These are phyloP conservation scores for Noccaea caerulescens DNA, from an alignment of 345 rosid genomes.

Conservation along the genomic window DNA sequence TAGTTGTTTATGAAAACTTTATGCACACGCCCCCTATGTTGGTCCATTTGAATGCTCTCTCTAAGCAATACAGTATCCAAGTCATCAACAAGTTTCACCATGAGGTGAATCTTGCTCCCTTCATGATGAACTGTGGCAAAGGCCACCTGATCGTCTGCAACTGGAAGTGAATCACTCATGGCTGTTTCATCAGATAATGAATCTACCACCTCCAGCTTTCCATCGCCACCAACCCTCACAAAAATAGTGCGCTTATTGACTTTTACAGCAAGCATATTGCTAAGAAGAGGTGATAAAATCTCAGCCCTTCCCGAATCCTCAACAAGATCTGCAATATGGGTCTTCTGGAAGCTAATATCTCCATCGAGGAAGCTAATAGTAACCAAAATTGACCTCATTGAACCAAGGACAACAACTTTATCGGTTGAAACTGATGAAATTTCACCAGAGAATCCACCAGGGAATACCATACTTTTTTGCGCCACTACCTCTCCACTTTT, in stretches of 20 bases:
- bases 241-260: slow-evolving; percentile 48
- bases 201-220: slow-evolving; percentile 71
- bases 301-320: slow-evolving; percentile 58
- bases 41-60: slow-evolving; percentile 74
- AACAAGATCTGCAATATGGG: slow-evolving; percentile 60
- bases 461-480: slow-evolving; percentile 60
- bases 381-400: slow-evolving; percentile 61
- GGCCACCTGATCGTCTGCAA: slow-evolving; percentile 67
- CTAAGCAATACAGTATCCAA: slow-evolving; percentile 72
- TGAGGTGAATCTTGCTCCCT: slow-evolving; percentile 64
- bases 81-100: slow-evolving; percentile 68
- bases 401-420: slow-evolving; percentile 71
- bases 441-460: slow-evolving; percentile 74
- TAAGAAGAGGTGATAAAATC: slow-evolving; percentile 60
- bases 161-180: slow-evolving; percentile 74
- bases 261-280: slow-evolving; percentile 65
- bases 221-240: slow-evolving; percentile 58
- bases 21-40: slow-evolving; percentile 71
- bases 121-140: slow-evolving; percentile 73
- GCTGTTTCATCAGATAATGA: slow-evolving; percentile 60
- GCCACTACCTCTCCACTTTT: slow-evolving; percentile 72
- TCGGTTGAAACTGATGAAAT: slow-evolving; percentile 66
- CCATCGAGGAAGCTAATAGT: slow-evolving; percentile 60
- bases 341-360: slow-evolving; percentile 58
- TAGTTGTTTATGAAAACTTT: slow-evolving; percentile 94